phyloP scores from a whole-genome alignment of 23 red algal genomes.

The Gracilaria vermiculophylla region DNA sequence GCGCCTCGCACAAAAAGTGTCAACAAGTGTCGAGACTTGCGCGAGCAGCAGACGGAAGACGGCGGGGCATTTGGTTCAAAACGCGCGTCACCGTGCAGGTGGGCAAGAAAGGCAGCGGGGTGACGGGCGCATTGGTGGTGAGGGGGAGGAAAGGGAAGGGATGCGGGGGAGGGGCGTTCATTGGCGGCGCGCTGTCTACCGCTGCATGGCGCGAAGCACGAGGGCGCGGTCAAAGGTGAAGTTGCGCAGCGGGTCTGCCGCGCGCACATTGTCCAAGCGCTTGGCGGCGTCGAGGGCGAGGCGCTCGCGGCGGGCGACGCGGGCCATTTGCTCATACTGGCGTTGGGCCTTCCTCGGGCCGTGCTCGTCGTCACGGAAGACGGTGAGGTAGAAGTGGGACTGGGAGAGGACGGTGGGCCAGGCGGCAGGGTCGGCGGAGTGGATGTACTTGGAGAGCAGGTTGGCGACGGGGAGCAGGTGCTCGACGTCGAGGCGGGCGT shows the following conservation, averaged over 20 bases:
- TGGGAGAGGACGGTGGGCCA: slow-evolving; percentile 36
- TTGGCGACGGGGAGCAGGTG: slow-evolving; percentile 48
- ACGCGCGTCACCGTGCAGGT: too few species aligned
- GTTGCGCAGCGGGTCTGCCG: slow-evolving; percentile 39
- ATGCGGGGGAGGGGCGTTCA: too few species aligned
- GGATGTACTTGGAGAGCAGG: slow-evolving; percentile 24
- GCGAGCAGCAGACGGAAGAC: too few species aligned
- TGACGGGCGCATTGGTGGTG: too few species aligned
- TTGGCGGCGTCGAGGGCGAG: neutral
- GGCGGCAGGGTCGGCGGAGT: neutral
- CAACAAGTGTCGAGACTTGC: too few species aligned
- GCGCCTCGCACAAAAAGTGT: too few species aligned
- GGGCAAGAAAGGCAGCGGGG: too few species aligned
- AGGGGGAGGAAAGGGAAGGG: too few species aligned
- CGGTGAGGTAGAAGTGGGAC: slow-evolving; percentile 1
- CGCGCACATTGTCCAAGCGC: neutral
- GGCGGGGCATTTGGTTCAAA: too few species aligned
- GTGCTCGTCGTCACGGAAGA: slow-evolving; percentile 59
- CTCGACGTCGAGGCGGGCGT: slow-evolving; percentile 68
- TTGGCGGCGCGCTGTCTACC: neutral
- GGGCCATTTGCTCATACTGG: slow-evolving; percentile 53
- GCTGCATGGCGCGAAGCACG: neutral
- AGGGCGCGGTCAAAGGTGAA: slow-evolving; percentile 54
- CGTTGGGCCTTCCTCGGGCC: slow-evolving; percentile 59
- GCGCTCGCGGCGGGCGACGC: slow-evolving; percentile 31